A percentile compares a stretch with the other conserved stretches of the same genome.
phyloP scores from a whole-genome alignment of 345 rosid genomes.

The Populus alba region DNA sequence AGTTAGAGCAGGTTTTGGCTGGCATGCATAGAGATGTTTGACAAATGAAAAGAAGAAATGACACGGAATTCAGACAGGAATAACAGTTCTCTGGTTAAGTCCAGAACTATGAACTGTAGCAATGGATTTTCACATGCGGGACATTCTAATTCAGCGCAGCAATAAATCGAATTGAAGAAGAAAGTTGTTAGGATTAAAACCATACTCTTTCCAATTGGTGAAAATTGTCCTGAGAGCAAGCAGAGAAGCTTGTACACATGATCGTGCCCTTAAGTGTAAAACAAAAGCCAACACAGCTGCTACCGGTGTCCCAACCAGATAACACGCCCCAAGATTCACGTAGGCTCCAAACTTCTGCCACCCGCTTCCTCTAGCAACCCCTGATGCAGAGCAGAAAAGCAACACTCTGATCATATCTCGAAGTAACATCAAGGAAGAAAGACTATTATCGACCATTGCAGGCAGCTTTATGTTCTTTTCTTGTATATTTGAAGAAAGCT shows the following conservation, averaged over 20 bases:
- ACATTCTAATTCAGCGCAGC: not conserved
- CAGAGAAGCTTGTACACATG: conserved; percentile 17
- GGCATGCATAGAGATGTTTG: not conserved
- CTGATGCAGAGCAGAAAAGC: no score
- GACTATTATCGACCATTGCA: not conserved
- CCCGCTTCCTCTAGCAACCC: conserved; percentile 40
- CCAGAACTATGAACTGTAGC: not conserved
- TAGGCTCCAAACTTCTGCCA: conserved; percentile 42
- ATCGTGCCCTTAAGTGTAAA: conserved; percentile 18
- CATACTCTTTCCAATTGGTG: conserved; percentile 35
- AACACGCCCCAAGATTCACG: conserved; percentile 39
- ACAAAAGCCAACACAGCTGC: conserved; percentile 34
- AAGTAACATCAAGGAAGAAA: not conserved
- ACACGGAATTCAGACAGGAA: not conserved
- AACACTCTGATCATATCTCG: conserved; percentile 16
- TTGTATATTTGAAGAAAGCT: no score
- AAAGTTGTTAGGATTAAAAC: not conserved
- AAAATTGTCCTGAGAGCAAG: conserved; percentile 22
- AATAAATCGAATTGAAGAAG: not conserved
- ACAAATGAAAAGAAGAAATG: not conserved
- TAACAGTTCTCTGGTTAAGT: not conserved
- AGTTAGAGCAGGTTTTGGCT: not conserved
- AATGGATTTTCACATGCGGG: not conserved
- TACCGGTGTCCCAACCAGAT: conserved; percentile 29
- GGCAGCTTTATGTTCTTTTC: not conserved